Evolutionary conservation across 495 filamentous ascomycete genomes (phyloP), one percentile per base, ranked within the genome.

Genomic region (Emericellopsis terricola): DNA sequence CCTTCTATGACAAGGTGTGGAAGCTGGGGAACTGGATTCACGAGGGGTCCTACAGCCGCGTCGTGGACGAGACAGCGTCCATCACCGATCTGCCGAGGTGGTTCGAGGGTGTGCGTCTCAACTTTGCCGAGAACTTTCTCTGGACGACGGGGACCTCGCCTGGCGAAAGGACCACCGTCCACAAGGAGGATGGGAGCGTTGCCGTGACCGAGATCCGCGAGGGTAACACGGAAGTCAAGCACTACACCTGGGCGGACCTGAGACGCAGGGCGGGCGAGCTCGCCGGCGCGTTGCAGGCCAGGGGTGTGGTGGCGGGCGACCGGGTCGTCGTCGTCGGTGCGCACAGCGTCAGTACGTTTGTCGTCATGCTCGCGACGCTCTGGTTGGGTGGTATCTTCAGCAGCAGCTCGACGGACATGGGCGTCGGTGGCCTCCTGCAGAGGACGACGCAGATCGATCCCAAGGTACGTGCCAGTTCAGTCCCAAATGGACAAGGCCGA

Each of bases 321-420:
- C 66, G 80, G 8, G 58, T 85, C 13, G 77, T 77, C 4, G 56
- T 78, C 10, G 76, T 83, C 6, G 75, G 69, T 7, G 65, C 68
- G 19, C 85, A 85, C 38, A 72, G 68, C n/a, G 57, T 83, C 27
- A 76, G 84, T 46, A 81, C 80, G 3, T 42, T 81, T 17, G 49
- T 65, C 2, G 64, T 83, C 13, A 74, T 74, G 41, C 50, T 80
- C 32, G 80, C 75, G 2, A 60, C 69, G 0, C 61, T 60, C 6
- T 68, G 71, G 46, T 41, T 85, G 10, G 81, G 81, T 0, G 81
- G 63, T 10, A 50, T 89, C 13, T 82, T 83, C 45, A 74, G 67
- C 23, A 74, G 68, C 30, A 71, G 65, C 29, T 78, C 73, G 17
- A 86, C 81, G 1, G 81, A 89, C 57, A 86, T 81, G 65, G 79